Evolutionary conservation across 2,329 filamentous ascomycete species (phyloP).

Genomic region (Blastomyces silverae): DNA sequence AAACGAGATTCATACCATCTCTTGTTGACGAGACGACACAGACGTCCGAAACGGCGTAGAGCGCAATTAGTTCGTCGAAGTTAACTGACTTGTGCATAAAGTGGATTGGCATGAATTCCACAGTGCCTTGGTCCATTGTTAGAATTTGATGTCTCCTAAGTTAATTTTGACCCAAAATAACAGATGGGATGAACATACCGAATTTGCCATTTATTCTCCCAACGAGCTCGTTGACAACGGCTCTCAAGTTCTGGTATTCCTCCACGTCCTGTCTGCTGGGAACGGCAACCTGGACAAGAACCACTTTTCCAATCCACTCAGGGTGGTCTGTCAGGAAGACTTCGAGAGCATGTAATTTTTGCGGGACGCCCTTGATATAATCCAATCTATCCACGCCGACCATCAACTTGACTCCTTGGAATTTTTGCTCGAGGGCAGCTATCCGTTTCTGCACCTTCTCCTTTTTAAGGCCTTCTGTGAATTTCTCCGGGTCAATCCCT

Average conservation of each 20-base stretch:
- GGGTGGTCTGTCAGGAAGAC: slow-evolving; percentile 95
- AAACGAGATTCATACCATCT: slow-evolving; percentile 98
- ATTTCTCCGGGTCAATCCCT: slow-evolving; percentile 95
- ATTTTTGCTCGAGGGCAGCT: slow-evolving; percentile 75
- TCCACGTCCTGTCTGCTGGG: slow-evolving; percentile 93
- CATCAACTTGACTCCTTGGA: slow-evolving; percentile 91
- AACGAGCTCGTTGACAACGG: slow-evolving; percentile 93
- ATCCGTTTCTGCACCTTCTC: slow-evolving; percentile 84
- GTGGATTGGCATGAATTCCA: slow-evolving; percentile 98
- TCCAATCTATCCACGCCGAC: slow-evolving; percentile 94
- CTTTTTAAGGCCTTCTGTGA: slow-evolving; percentile 78
- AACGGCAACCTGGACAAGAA: slow-evolving; percentile 91
- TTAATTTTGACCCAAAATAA: neutral
- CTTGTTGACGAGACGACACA: slow-evolving; percentile 92
- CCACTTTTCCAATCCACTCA: slow-evolving; percentile 96
- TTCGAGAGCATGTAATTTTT: slow-evolving; percentile 93
- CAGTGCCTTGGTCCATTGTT: slow-evolving; percentile 53
- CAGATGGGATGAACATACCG: slow-evolving; percentile 40
- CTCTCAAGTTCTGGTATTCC: slow-evolving; percentile 92
- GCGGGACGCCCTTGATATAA: slow-evolving; percentile 98
- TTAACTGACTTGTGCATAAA: slow-evolving; percentile 95
- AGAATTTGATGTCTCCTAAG: slow-evolving; percentile 1
- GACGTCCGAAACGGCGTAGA: slow-evolving; percentile 87
- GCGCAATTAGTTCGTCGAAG: slow-evolving; percentile 88
- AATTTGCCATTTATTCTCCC: slow-evolving; percentile 96